phyloP scores from a whole-genome alignment of 495 filamentous ascomycete genomes.

The Penicillium roqueforti region DNA sequence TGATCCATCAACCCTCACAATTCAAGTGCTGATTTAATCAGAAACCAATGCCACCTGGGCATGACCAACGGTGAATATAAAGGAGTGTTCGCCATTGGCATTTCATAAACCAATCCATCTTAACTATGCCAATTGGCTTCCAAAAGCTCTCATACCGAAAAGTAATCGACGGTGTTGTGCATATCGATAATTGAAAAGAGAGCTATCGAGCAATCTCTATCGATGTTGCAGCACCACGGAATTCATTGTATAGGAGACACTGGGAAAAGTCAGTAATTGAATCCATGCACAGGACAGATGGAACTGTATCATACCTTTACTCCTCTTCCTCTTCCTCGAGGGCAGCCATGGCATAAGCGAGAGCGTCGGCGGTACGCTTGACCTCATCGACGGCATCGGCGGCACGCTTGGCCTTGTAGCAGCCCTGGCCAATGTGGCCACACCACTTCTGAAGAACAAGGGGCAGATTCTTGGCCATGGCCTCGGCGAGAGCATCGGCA shows the following conservation, averaged over 20 bases:
- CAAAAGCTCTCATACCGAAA: not conserved
- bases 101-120: not conserved
- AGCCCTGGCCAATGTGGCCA: slow-evolving; percentile 37
- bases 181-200: not conserved
- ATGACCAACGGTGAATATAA: slow-evolving; percentile 17
- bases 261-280: not conserved
- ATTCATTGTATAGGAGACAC: not conserved
- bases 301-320: slow-evolving; percentile 19
- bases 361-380: slow-evolving; percentile 37
- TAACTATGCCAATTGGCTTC: not conserved
- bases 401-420: slow-evolving; percentile 46
- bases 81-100: slow-evolving; percentile 20
- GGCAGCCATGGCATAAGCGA: slow-evolving; percentile 41
- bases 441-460: slow-evolving; percentile 37
- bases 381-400: slow-evolving; percentile 36
- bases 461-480: slow-evolving; percentile 34
- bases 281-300: not conserved
- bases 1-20: not conserved
- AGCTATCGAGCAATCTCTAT: not conserved
- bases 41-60: not conserved
- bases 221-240: not conserved
- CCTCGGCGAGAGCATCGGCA: slow-evolving; percentile 47
- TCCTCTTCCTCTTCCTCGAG: slow-evolving; percentile 25
- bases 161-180: not conserved
- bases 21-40: not conserved